A percentile compares a stretch with the other conserved stretches of the same genome.
These are phyloP conservation scores for Cyclotella sp. DNA, from an alignment of 108 stramenopile species.

Conservation along the genomic window DNA sequence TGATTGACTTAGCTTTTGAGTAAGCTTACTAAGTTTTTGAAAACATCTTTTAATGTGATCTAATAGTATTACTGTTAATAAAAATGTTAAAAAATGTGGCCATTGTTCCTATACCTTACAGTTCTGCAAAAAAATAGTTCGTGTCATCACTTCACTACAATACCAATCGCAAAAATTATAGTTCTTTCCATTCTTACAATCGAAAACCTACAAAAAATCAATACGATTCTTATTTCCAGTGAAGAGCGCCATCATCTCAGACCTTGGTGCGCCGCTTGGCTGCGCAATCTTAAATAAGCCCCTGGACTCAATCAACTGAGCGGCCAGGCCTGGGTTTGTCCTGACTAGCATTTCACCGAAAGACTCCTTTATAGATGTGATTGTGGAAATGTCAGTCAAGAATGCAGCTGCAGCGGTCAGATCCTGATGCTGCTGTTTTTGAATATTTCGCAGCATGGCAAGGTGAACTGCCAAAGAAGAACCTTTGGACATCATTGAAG, in stretches of 20 bases:
- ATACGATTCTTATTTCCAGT: background rate
- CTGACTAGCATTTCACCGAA: constrained; percentile 4
- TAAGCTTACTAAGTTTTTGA: background rate
- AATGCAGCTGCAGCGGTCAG: background rate
- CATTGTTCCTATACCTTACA: too few species aligned
- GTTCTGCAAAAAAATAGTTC: too few species aligned
- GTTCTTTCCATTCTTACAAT: too few species aligned
- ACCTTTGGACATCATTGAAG: background rate
- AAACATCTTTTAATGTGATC: background rate
- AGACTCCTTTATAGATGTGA: background rate
- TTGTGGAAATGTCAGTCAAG: background rate
- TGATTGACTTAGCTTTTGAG: too few species aligned
- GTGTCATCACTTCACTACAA: too few species aligned
- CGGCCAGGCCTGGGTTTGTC: constrained; percentile 9
- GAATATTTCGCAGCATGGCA: constrained; percentile 18
- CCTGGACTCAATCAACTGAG: constrained; percentile 11
- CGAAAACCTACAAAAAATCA: too few species aligned
- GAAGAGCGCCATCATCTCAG: background rate
- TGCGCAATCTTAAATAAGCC: background rate
- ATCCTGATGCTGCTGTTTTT: constrained; percentile 19
- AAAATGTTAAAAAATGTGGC: background rate
- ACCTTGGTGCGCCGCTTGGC: background rate
- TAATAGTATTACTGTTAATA: constrained; percentile 1
- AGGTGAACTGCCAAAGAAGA: constrained; percentile 12
- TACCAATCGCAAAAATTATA: too few species aligned